Percentiles rank a stretch among this genome's conserved stretches.
These are phyloP conservation scores for Paraphoma chrysanthemicola DNA, from an alignment of 2,329 filamentous ascomycete species.

Conservation along the genomic window DNA sequence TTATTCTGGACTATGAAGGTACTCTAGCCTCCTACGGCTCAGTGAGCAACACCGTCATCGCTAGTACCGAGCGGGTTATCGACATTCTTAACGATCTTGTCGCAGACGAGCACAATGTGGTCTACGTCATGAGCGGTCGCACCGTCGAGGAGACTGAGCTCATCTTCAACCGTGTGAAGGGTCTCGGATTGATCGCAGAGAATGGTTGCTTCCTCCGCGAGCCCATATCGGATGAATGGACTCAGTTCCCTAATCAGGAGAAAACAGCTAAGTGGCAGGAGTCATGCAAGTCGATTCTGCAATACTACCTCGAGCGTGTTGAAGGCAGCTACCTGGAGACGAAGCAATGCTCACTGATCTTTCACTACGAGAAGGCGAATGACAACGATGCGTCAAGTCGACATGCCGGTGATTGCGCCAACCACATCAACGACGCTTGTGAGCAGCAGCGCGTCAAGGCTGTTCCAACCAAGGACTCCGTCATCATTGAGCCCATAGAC, in stretches of 20 bases:
- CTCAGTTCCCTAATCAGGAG: conserved; percentile 74
- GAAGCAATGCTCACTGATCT: conserved; percentile 88
- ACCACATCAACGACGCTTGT: conserved; percentile 94
- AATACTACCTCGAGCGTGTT: conserved; percentile 88
- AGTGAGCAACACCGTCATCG: conserved; percentile 81
- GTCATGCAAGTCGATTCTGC: conserved; percentile 80
- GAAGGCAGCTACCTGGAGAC: conserved; percentile 89
- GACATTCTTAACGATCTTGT: conserved; percentile 83
- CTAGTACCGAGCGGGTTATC: conserved; percentile 84
- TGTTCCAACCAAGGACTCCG: conserved; percentile 77
- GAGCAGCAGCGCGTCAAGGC: conserved; percentile 84
- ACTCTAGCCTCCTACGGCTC: conserved; percentile 89
- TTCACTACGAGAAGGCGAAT: conserved; percentile 85
- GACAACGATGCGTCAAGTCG: conserved; percentile 77
- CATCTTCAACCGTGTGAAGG: conserved; percentile 82
- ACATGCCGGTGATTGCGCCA: conserved; percentile 87
- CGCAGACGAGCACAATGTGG: conserved; percentile 78
- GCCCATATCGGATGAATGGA: conserved; percentile 72
- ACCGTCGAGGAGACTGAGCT: conserved; percentile 87
- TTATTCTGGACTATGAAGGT: conserved; percentile 93
- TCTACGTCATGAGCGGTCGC: conserved; percentile 93
- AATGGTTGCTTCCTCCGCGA: conserved; percentile 91
- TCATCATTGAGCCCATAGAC: conserved; percentile 83
- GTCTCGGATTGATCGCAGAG: conserved; percentile 89
- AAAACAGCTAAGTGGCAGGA: conserved; percentile 81